Percentiles rank a stretch among this genome's conserved stretches.
Conservation (phyloP, 495 filamentous ascomycete genomes). For the Talaromyces trachyspermus region DNA sequence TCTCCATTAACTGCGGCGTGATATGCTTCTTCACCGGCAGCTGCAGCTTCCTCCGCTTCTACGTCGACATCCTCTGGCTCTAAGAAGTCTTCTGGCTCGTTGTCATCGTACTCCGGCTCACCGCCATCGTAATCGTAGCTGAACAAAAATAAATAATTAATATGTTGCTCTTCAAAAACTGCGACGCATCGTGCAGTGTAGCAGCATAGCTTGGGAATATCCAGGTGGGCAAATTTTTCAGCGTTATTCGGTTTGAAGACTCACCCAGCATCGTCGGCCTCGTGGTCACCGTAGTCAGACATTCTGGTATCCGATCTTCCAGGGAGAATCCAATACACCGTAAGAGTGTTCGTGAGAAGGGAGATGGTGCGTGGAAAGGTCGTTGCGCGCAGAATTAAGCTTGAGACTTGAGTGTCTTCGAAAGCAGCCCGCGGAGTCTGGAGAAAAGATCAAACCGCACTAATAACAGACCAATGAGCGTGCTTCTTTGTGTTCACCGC, state of each 20-base stretch:
- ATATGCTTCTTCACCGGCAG: slow-evolving; percentile 50
- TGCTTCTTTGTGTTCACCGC: background rate
- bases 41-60: slow-evolving; percentile 27
- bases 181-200: slow-evolving; percentile 1
- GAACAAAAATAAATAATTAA: slow-evolving; percentile 6
- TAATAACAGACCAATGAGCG: background rate
- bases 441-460: slow-evolving; percentile 3
- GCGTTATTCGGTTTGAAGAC: too few species aligned
- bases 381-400: background rate
- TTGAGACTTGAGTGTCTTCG: too few species aligned
- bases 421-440: slow-evolving; percentile 1
- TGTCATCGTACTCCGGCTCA: slow-evolving; percentile 60
- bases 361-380: background rate
- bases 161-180: background rate
- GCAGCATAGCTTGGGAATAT: too few species aligned
- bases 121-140: slow-evolving; percentile 48
- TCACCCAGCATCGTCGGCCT: slow-evolving; percentile 49
- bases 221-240: too few species aligned
- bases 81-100: slow-evolving; percentile 50
- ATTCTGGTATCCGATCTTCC: slow-evolving; percentile 42
- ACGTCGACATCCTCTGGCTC: slow-evolving; percentile 37
- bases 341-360: too few species aligned
- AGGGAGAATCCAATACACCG: too few species aligned
- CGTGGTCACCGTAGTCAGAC: slow-evolving; percentile 79
- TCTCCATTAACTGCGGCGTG: slow-evolving; percentile 39